Evolutionary conservation across 169 alveolate genomes (phyloP).

Genomic region (Eimeria praecox): DNA sequence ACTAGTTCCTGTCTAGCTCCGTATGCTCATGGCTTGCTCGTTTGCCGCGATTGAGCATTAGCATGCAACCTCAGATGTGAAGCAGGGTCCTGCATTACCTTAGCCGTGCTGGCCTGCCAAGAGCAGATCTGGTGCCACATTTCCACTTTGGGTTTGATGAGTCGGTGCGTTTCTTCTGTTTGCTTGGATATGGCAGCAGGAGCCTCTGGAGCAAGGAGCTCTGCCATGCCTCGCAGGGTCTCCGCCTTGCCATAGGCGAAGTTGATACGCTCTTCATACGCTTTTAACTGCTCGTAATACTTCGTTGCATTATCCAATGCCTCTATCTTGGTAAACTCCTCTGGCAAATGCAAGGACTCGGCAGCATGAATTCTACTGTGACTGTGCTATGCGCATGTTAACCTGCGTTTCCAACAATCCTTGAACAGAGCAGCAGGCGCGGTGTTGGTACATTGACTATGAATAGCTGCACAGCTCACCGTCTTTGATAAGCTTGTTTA

Average conservation of each 20-base stretch:
- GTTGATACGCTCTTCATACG: conserved; percentile 66
- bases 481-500: conserved; percentile 44
- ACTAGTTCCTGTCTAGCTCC: background rate
- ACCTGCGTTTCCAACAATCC: background rate
- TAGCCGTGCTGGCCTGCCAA: conserved; percentile 53
- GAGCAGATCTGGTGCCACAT: conserved; percentile 73
- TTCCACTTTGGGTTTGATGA: conserved; percentile 73
- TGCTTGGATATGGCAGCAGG: conserved; percentile 76
- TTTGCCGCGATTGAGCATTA: background rate
- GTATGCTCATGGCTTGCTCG: background rate
- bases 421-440: background rate
- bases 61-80: background rate
- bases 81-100: conserved; percentile 37
- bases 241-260: conserved; percentile 73
- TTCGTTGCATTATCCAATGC: conserved; percentile 30
- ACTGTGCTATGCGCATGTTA: background rate
- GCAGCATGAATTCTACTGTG: background rate
- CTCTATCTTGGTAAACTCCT: conserved; percentile 27
- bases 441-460: background rate
- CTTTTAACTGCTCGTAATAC: conserved; percentile 55
- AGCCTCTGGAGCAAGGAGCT: conserved; percentile 74
- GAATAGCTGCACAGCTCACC: conserved; percentile 1
- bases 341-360: conserved; percentile 40
- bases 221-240: conserved; percentile 70
- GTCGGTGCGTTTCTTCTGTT: conserved; percentile 39